These are phyloP conservation scores for Nitzschia palea DNA, from an alignment of 108 stramenopile genomes.

Conservation along the genomic window DNA sequence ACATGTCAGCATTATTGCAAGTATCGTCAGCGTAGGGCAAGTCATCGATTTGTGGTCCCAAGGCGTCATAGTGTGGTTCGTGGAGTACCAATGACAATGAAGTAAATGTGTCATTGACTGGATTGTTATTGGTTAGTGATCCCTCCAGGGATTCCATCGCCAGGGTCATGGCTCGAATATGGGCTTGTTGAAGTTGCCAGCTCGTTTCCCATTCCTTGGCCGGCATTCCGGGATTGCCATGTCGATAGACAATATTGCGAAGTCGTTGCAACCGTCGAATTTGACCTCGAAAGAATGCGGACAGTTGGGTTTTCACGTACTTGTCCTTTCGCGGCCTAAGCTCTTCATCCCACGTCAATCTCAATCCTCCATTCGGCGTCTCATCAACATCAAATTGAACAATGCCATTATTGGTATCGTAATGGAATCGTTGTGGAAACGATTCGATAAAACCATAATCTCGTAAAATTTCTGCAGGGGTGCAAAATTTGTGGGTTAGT, in stretches of 20 bases:
- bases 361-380: background rate
- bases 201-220: conserved; percentile 19
- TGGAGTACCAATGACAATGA: too few species aligned
- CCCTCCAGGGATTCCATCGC: conserved; percentile 9
- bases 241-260: conserved; percentile 7
- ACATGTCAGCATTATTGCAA: conserved; percentile 8
- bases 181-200: conserved; percentile 13
- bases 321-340: background rate
- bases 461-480: conserved; percentile 51
- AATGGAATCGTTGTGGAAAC: conserved; percentile 66
- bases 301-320: background rate
- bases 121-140: background rate
- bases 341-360: background rate
- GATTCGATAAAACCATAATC: conserved; percentile 78
- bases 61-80: conserved; percentile 15
- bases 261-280: conserved; percentile 1
- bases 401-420: conserved; percentile 20
- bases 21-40: conserved; percentile 4
- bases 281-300: conserved; percentile 5
- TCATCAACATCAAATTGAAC: conserved; percentile 30
- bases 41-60: conserved; percentile 5
- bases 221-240: conserved; percentile 2
- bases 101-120: too few species aligned
- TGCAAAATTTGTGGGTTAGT: background rate
- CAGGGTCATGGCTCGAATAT: conserved; percentile 16